Evolutionary conservation across 305 asterid species (phyloP).

Genomic region (Nicotiana rustica): DNA sequence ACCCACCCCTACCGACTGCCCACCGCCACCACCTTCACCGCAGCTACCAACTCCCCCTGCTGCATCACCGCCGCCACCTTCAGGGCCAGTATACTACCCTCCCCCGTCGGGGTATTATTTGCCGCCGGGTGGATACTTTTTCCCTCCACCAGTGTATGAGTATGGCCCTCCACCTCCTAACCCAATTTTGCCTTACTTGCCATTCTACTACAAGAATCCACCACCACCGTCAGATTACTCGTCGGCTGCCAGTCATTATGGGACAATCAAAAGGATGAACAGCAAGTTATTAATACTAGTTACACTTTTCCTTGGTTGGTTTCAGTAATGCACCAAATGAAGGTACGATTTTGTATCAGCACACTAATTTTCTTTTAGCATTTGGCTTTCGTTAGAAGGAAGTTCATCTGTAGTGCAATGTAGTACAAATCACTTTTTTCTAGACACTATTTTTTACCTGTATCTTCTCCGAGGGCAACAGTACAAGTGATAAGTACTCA

Average conservation of each 20-base stretch:
- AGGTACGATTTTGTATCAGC: not conserved
- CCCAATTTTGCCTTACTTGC: conserved; percentile 49
- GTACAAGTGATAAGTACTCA: not conserved
- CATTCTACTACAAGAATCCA: conserved; percentile 46
- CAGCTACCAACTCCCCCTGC: conserved; percentile 9
- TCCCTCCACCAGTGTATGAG: conserved; percentile 40
- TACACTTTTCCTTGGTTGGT: not conserved
- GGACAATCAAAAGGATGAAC: conserved; percentile 19
- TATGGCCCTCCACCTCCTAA: conserved; percentile 49
- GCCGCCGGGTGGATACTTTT: conserved; percentile 33
- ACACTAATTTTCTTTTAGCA: not conserved
- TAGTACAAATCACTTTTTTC: not conserved
- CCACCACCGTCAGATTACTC: conserved; percentile 40
- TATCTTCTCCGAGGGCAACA: not conserved
- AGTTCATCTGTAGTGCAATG: not conserved
- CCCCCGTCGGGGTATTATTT: conserved; percentile 36
- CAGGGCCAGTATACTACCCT: conserved; percentile 27
- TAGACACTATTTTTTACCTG: not conserved
- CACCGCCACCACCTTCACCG: conserved; percentile 38
- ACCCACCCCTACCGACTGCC: conserved; percentile 44
- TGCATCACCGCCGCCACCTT: conserved; percentile 27
- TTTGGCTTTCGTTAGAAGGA: not conserved
- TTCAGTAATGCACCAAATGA: not conserved
- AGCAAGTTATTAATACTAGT: not conserved
- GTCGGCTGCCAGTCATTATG: conserved; percentile 29